Evolutionary conservation across 306 rosid species (phyloP).

Genomic region (Casuarina glauca): DNA sequence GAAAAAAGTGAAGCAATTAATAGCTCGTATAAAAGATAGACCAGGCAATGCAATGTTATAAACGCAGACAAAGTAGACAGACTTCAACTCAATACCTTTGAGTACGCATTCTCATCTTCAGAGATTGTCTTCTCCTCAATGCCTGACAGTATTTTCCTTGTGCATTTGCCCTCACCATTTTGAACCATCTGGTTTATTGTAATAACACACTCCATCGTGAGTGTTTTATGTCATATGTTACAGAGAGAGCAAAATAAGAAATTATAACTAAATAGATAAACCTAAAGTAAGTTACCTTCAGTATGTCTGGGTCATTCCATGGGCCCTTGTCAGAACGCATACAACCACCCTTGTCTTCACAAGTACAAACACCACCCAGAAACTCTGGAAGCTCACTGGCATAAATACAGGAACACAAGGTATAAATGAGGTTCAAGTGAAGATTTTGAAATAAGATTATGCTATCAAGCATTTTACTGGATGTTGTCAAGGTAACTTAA

Average conservation of each 20-base stretch:
- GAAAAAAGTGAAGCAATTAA: not conserved
- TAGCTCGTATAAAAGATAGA: not conserved
- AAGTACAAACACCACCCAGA: conserved; percentile 88
- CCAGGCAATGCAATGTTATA: not conserved
- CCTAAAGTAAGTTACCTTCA: conserved; percentile 49
- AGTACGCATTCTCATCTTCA: conserved; percentile 45
- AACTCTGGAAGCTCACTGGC: conserved; percentile 93
- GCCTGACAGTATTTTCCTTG: conserved; percentile 36
- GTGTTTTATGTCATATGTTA: conserved; percentile 15
- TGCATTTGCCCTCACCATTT: conserved; percentile 66
- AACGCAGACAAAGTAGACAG: not conserved
- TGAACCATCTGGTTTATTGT: conserved; percentile 74
- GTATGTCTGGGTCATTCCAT: conserved; percentile 83
- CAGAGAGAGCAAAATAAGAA: not conserved
- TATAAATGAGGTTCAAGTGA: conserved; percentile 11
- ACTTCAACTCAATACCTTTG: conserved; percentile 39
- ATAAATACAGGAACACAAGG: conserved; percentile 16
- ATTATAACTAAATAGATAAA: not conserved
- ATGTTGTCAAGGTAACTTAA: not conserved
- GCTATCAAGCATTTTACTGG: not conserved
- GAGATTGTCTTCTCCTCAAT: conserved; percentile 66
- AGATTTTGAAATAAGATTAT: not conserved
- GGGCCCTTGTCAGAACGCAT: conserved; percentile 97
- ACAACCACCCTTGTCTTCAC: conserved; percentile 96
- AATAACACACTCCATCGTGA: conserved; percentile 12